These are phyloP conservation scores for Penicillium sp. DNA, from an alignment of 2,329 filamentous ascomycete species.

Conservation along the genomic window DNA sequence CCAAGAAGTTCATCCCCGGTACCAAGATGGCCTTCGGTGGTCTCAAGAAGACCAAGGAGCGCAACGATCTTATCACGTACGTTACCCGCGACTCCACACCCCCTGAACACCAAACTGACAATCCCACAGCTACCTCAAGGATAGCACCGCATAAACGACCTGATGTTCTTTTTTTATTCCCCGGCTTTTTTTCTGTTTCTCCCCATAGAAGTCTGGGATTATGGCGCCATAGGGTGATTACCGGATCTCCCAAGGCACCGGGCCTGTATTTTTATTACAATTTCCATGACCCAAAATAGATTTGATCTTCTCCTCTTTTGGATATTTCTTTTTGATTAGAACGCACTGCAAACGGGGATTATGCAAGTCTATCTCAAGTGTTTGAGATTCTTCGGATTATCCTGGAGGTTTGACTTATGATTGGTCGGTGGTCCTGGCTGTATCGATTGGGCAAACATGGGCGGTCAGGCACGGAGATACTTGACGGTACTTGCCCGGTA, in stretches of 20 bases:
- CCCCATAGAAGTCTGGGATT: conserved; percentile 21
- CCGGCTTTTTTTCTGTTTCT: conserved; percentile 8
- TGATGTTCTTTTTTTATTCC: conserved; percentile 20
- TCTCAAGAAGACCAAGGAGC: conserved; percentile 99
- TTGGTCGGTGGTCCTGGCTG: conserved; percentile 9
- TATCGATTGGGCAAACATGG: conserved; percentile 24
- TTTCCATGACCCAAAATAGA: conserved; percentile 36
- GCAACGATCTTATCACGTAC: conserved; percentile 97
- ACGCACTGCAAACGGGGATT: background rate
- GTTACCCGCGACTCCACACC: conserved; percentile 36
- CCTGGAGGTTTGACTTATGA: background rate
- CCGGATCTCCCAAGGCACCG: conserved; percentile 23
- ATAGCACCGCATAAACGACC: conserved; percentile 35
- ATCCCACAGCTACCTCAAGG: conserved; percentile 38
- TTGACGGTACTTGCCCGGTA: conserved; percentile 1
- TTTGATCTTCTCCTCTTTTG: conserved; percentile 24
- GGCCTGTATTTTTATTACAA: conserved; percentile 41
- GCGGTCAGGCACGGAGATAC: conserved; percentile 22
- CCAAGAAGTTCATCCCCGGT: conserved; percentile 99
- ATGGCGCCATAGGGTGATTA: conserved; percentile 26
- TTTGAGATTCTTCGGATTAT: background rate
- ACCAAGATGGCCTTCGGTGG: conserved; percentile 99
- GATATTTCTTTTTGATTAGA: conserved; percentile 22
- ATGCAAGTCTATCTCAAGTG: background rate
- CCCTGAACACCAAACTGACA: conserved; percentile 13